phyloP scores from a whole-genome alignment of 805 yeast species.

The Zygosaccharomyces lentus region DNA sequence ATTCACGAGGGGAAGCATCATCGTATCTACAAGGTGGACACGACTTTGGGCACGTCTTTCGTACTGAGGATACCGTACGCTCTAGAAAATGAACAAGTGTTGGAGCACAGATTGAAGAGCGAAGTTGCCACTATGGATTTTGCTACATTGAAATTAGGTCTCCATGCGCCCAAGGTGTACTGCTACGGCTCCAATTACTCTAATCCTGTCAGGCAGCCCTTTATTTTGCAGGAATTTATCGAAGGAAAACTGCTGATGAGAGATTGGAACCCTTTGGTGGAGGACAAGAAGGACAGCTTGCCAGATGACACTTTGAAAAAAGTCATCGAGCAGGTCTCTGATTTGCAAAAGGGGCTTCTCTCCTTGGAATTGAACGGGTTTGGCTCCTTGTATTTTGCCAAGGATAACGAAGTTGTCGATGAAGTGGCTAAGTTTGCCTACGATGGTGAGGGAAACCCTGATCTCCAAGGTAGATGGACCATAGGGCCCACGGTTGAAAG shows the following conservation, averaged over 20 bases:
- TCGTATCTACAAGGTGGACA: constrained; percentile 70
- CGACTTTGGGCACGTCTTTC: constrained; percentile 53
- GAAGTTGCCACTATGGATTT: constrained; percentile 96
- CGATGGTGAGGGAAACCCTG: constrained; percentile 53
- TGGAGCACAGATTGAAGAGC: constrained; percentile 65
- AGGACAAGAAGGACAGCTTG: constrained; percentile 46
- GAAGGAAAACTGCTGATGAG: constrained; percentile 83
- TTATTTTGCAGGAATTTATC: constrained; percentile 72
- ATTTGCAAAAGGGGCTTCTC: constrained; percentile 54
- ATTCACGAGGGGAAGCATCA: constrained; percentile 94
- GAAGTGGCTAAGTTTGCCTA: constrained; percentile 42
- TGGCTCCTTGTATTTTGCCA: constrained; percentile 78
- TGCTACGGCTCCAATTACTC: constrained; percentile 56
- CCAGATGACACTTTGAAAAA: constrained; percentile 46
- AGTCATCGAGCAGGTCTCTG: constrained; percentile 71
- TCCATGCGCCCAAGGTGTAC: constrained; percentile 69
- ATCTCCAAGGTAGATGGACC: constrained; percentile 66
- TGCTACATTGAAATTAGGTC: constrained; percentile 54
- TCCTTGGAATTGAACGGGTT: constrained; percentile 59
- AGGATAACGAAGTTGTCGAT: constrained; percentile 47
- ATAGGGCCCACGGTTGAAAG: constrained; percentile 88
- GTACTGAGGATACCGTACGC: constrained; percentile 84
- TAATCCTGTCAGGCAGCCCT: constrained; percentile 69
- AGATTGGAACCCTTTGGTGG: constrained; percentile 82
- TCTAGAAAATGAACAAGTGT: constrained; percentile 60